Evolutionary conservation across 805 yeast species (phyloP).

Genomic region (Wickerhamiella musiphila): DNA sequence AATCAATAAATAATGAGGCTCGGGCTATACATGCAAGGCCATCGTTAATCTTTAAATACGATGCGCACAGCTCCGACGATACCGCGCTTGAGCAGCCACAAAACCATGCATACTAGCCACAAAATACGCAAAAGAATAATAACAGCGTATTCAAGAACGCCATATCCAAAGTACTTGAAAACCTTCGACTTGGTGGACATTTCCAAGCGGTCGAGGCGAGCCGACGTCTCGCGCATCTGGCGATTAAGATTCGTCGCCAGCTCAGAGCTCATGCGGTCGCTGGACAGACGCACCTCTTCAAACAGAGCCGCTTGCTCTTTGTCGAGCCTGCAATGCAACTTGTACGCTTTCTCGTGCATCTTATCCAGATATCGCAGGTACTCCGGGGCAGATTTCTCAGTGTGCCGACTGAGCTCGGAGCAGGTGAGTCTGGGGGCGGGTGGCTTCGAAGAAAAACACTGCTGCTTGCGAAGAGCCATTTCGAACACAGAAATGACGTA

Average conservation of each 20-base stretch:
- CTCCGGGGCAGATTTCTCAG: slow-evolving; percentile 6
- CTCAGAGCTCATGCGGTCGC: slow-evolving; percentile 17
- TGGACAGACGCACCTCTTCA: slow-evolving; percentile 12
- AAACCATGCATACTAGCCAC: slow-evolving; percentile 11
- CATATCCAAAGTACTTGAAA: slow-evolving; percentile 6
- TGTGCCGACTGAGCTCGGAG: background rate
- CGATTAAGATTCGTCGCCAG: slow-evolving; percentile 16
- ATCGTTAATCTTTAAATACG: too few species aligned
- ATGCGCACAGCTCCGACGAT: too few species aligned
- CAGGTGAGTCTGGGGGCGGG: background rate
- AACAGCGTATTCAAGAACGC: slow-evolving; percentile 13
- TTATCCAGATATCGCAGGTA: slow-evolving; percentile 10
- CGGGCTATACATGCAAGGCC: too few species aligned
- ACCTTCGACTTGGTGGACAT: slow-evolving; percentile 6
- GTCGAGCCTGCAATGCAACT: slow-evolving; percentile 11
- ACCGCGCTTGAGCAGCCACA: background rate
- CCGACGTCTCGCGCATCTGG: slow-evolving; percentile 13
- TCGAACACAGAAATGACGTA: slow-evolving; percentile 10
- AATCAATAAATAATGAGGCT: background rate
- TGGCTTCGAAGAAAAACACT: too few species aligned
- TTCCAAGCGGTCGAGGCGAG: slow-evolving; percentile 13
- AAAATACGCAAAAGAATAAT: slow-evolving; percentile 10
- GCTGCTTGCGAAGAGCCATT: slow-evolving; percentile 7
- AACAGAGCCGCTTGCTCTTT: slow-evolving; percentile 10
- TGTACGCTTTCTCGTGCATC: slow-evolving; percentile 9